These are phyloP conservation scores for Sporothrix humicola DNA, from an alignment of 2,329 filamentous ascomycete genomes.

Conservation along the genomic window DNA sequence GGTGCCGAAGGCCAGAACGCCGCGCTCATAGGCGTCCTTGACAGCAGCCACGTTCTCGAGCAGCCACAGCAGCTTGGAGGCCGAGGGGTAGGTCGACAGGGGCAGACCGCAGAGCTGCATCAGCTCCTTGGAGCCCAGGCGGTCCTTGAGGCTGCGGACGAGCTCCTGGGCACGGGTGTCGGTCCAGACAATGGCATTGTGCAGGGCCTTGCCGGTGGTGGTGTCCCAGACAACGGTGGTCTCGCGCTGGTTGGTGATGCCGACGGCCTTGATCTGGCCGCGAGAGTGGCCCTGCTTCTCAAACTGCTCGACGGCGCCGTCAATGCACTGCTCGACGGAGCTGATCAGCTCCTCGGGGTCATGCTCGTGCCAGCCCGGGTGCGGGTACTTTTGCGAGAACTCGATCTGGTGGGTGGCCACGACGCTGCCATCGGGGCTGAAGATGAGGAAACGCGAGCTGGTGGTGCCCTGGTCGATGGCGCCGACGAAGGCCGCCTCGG, in stretches of 20 bases:
- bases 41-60: conserved; percentile 73
- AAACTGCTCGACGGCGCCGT: conserved; percentile 75
- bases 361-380: conserved; percentile 91
- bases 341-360: conserved; percentile 77
- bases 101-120: conserved; percentile 77
- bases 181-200: conserved; percentile 89
- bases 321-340: conserved; percentile 80
- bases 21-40: conserved; percentile 74
- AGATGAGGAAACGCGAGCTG: conserved; percentile 87
- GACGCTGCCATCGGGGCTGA: conserved; percentile 77
- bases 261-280: conserved; percentile 75
- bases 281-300: conserved; percentile 68
- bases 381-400: conserved; percentile 81
- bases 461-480: conserved; percentile 92
- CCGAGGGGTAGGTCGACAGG: conserved; percentile 85
- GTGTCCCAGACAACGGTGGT: conserved; percentile 86
- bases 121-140: conserved; percentile 70
- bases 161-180: conserved; percentile 79
- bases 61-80: conserved; percentile 86
- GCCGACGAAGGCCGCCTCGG: conserved; percentile 70
- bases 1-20: conserved; percentile 82
- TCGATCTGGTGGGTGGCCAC: conserved; percentile 85
- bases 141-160: conserved; percentile 75
- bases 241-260: conserved; percentile 90
- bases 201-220: conserved; percentile 76